Evolutionary conservation across 257 asterid genomes (phyloP), one percentile per base, ranked within the genome.

Genomic region (Plantago major): DNA sequence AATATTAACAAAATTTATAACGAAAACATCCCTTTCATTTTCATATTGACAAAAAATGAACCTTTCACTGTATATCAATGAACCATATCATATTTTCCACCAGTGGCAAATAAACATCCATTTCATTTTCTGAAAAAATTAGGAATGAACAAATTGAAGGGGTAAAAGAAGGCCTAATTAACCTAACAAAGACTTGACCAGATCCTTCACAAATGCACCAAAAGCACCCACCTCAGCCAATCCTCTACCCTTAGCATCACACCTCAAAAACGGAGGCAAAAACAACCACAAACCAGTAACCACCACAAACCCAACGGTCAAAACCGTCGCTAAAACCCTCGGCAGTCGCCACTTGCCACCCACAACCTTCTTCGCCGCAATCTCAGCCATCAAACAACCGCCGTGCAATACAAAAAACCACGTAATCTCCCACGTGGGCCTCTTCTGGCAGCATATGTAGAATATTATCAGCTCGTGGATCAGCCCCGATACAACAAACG

Each of bases 381-480:
- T 62, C 79, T 85, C 90, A 3, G 44, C 67, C 64, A 44, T 47
- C 70, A 90, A 38, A 64, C 81, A 72, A 10, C 63, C 50, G 4
- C 96, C 97, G 54, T 87, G 96, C 26, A 88, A 42, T 57, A 88
- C 40, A 56, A 88, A 90, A 65, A 82, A 82, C 63, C 75, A 72
- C 0, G 82, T 82, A 63, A 73, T 63, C 15, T 78, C 91, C 95
- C 97, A 78, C n/a, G 81, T 87, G 71, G 97, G 97, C 74, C 9
- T 60, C 64, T 40, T 67, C 38, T 30, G 37, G 37, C 91, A 84
- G 40, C 91, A 84, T 66, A 90, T 19, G 13, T 87, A 82, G 68
- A 72, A 90, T 56, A 81, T 85, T 43, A 90, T 85, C 50, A 87
- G 81, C 81, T 90, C 97, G 60, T 90, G 95, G 76, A 88, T 74